Conservation (phyloP, 257 asterid genomes). For the Ilex aquifolium region DNA sequence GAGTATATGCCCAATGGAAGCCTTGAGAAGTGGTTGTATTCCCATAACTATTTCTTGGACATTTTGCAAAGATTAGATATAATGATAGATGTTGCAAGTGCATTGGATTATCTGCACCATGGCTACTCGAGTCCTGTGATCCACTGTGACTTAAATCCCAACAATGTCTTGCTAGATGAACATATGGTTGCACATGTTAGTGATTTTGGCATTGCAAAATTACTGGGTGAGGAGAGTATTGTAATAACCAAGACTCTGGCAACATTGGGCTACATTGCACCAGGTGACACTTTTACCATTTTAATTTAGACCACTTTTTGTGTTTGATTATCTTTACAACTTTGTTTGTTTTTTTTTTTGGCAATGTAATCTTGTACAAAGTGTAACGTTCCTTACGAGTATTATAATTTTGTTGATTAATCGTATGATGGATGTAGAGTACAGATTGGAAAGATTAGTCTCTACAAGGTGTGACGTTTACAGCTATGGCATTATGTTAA, state of each 20-base stretch:
- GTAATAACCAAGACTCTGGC: conserved; percentile 28
- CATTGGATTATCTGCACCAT: conserved; percentile 27
- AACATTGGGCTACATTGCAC: conserved; percentile 27
- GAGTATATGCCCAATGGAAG: conserved; percentile 32
- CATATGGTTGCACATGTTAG: conserved; percentile 25
- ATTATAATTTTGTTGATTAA: too few species aligned
- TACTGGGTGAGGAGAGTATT: conserved; percentile 19
- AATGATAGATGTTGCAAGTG: too few species aligned
- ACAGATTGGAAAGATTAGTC: too few species aligned
- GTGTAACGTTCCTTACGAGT: too few species aligned
- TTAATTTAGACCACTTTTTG: not conserved
- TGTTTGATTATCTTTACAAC: too few species aligned
- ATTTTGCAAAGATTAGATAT: too few species aligned
- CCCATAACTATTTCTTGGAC: conserved; percentile 7
- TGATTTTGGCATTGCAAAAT: conserved; percentile 29
- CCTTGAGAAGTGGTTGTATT: conserved; percentile 30
- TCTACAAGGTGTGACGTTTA: too few species aligned
- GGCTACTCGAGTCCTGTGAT: conserved; percentile 22
- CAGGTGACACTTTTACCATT: conserved; percentile 12
- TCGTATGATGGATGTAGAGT: too few species aligned
- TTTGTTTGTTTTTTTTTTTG: too few species aligned
- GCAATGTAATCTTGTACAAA: too few species aligned
- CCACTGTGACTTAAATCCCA: conserved; percentile 35
- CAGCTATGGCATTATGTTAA: too few species aligned
- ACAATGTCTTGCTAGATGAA: conserved; percentile 26